A percentile compares a stretch with the other conserved stretches of the same genome.
phyloP scores from a whole-genome alignment of 2,329 filamentous ascomycete species.

The Venturia pyrina region DNA sequence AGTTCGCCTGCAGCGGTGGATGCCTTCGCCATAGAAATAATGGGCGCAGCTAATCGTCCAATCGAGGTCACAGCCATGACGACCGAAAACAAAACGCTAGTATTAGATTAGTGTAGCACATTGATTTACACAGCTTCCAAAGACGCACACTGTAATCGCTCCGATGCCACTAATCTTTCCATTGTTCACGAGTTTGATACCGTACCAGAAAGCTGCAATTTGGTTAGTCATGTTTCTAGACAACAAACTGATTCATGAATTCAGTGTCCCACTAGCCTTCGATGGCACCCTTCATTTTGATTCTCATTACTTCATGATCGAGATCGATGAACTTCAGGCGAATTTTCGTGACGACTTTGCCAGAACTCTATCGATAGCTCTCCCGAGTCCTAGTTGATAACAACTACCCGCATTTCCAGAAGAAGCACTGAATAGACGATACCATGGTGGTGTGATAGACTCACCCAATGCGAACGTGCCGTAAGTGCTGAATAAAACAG shows the following conservation, averaged over 20 bases:
- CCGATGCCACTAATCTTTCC: slow-evolving; percentile 23
- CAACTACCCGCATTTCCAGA: no score
- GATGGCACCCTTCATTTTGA: no score
- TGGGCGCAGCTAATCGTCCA: slow-evolving; percentile 21
- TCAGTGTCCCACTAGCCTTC: no score
- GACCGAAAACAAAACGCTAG: slow-evolving; percentile 28
- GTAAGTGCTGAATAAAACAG: slow-evolving; percentile 26
- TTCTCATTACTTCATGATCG: no score
- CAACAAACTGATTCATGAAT: not conserved
- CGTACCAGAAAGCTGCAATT: slow-evolving; percentile 27
- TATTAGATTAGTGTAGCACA: not conserved
- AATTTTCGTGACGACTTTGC: no score
- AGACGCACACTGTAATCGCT: slow-evolving; percentile 23
- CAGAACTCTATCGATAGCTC: no score
- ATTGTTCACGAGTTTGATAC: slow-evolving; percentile 24
- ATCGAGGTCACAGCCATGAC: slow-evolving; percentile 28
- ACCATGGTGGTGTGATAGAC: not conserved
- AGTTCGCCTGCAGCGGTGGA: slow-evolving; percentile 25
- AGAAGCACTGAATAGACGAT: no score
- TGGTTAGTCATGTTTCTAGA: not conserved
- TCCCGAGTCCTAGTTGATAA: no score
- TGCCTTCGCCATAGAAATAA: slow-evolving; percentile 27
- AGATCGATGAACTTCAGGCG: no score
- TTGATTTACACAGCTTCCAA: not conserved
- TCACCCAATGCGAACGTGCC: slow-evolving; percentile 24